Evolutionary conservation across 192 early-diverging fungal genomes (phyloP), one percentile per base, ranked within the genome.

Genomic region (Entrophospora sp.): DNA sequence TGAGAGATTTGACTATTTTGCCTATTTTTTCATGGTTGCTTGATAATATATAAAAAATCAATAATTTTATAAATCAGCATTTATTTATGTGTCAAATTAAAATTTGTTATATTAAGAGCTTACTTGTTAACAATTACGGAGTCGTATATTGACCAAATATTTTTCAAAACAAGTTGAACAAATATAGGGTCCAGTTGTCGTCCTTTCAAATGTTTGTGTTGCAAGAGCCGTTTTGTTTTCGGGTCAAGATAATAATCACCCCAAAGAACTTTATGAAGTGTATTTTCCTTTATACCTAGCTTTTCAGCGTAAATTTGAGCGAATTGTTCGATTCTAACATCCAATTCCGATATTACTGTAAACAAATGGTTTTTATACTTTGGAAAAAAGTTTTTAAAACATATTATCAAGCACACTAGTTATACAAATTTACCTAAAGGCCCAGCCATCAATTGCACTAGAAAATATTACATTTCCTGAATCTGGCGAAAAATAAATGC

Each of bases 361-460:
- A 57, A 57, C 55, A 57, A 57, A 30, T 35, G 32, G 10, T 36
- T 57, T 24, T 36, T n/a, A 46, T n/a, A n/a, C n/a, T 14, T 46
- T 34, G 55, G 28, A 57, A 34, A 22, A n/a, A 32, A 31, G 55
- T 25, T 37, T 7, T 35, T 57, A 1, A 57, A n/a, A 36, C 14
- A 57, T 13, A 36, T 31, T 36, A 24, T n/a, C 18, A 36, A 36
- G 18, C 10, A 20, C 12, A n/a, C 13, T 20, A 25, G 13, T 44
- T 30, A 20, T 24, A 51, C 14, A 49, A 30, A 57, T 25, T 68
- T 79, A 82, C 78, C 87, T 79, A 75, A 99, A 99, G 16, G 96
- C 96, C 97, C 97, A 99, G 4, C 97, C 97, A 72, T 99, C 95
- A 28, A 92, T 89, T 1, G 97, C 97, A 46, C 87, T 90, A 0